Conservation (phyloP, 768 basidiomycete species). For the Holtermanniella nyarrowii region DNA sequence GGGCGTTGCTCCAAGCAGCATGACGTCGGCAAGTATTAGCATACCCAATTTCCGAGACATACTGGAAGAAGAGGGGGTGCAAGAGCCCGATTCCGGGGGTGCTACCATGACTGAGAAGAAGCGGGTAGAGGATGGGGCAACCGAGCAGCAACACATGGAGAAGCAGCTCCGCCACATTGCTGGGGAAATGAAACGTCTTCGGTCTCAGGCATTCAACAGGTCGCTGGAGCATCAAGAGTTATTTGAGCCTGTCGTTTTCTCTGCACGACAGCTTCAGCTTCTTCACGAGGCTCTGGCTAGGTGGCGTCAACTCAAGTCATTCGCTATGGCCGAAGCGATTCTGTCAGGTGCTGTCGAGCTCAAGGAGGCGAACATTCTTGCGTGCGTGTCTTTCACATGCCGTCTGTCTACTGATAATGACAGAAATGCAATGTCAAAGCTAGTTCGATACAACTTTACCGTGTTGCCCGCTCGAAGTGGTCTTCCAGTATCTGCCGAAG, state of each 20-base stretch:
- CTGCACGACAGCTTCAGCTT: conserved; percentile 66
- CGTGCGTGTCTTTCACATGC: conserved; percentile 16
- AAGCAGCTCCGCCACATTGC: conserved; percentile 72
- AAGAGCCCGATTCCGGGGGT: conserved; percentile 10
- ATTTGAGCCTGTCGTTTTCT: conserved; percentile 74
- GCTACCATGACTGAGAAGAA: conserved; percentile 3
- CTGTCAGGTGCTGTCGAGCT: conserved; percentile 72
- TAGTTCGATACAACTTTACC: conserved; percentile 84
- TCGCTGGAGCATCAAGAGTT: conserved; percentile 50
- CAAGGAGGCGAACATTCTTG: conserved; percentile 87
- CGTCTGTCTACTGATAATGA: conserved; percentile 6
- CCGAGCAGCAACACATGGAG: conserved; percentile 85
- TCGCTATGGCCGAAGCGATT: conserved; percentile 85
- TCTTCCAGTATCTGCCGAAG: conserved; percentile 69
- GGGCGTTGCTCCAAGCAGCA: conserved; percentile 14
- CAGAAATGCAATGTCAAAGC: conserved; percentile 77
- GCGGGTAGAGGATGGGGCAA: conserved; percentile 11
- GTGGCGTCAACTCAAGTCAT: conserved; percentile 75
- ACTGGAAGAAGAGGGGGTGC: conserved; percentile 1
- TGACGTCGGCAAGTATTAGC: conserved; percentile 18
- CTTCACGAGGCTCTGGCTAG: conserved; percentile 71
- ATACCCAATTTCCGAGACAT: conserved; percentile 14
- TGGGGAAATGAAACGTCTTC: conserved; percentile 67
- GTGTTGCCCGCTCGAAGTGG: conserved; percentile 74
- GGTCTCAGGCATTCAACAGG: conserved; percentile 42